phyloP scores from a whole-genome alignment of 345 rosid genomes.

The Murraya paniculata region DNA sequence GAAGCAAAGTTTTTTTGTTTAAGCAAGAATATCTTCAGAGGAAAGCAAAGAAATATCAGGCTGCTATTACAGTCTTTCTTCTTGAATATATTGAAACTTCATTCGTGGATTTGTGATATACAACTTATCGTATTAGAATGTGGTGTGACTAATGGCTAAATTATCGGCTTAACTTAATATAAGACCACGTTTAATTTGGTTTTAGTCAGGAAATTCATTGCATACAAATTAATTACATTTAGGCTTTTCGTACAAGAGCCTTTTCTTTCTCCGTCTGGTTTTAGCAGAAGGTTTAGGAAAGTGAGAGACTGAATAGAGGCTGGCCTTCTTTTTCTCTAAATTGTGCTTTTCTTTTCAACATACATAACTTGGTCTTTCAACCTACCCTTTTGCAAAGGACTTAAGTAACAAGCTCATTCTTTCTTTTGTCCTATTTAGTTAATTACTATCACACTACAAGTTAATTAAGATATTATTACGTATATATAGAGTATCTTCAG shows the following conservation, averaged over 20 bases:
- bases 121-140: background rate
- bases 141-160: background rate
- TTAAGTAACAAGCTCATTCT: background rate
- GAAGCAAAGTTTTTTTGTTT: slow-evolving; percentile 14
- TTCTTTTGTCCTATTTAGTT: background rate
- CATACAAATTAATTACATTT: slow-evolving; percentile 9
- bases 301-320: slow-evolving; percentile 10
- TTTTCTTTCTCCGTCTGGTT: background rate
- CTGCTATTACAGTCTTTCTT: slow-evolving; percentile 2
- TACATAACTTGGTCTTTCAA: slow-evolving; percentile 24
- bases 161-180: background rate
- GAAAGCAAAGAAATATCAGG: slow-evolving; percentile 37
- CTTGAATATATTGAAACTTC: background rate
- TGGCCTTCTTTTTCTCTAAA: background rate
- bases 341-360: background rate
- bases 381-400: slow-evolving; percentile 16
- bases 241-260: slow-evolving; percentile 10
- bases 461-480: no score
- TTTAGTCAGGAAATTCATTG: background rate
- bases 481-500: no score
- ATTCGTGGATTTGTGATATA: background rate
- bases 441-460: no score
- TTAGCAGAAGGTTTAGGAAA: slow-evolving; percentile 25
- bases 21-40: slow-evolving; percentile 38
- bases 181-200: background rate